Evolutionary conservation across 805 yeast species (phyloP).

Genomic region (Diddensiella transvaalensis): DNA sequence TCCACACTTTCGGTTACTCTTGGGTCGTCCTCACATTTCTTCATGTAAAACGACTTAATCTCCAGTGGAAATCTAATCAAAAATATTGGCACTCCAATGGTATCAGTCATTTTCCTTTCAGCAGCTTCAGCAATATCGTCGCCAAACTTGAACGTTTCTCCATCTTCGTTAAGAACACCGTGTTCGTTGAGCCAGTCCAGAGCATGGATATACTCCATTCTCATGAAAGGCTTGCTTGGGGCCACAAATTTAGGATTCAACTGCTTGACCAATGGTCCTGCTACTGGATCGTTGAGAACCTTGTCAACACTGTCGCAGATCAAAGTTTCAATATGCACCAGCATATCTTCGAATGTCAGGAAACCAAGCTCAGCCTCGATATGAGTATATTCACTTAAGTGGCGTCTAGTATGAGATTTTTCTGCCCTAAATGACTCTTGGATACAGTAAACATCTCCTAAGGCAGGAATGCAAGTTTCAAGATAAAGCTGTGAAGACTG

Average conservation of each 20-base stretch:
- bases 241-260: conserved; percentile 87
- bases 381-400: conserved; percentile 93
- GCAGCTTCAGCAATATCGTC: conserved; percentile 99
- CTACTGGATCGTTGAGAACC: conserved; percentile 83
- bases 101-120: conserved; percentile 97
- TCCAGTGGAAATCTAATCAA: conserved; percentile 94
- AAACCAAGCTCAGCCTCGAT: conserved; percentile 93
- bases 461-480: conserved; percentile 93
- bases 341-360: conserved; percentile 79
- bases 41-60: conserved; percentile 98
- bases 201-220: conserved; percentile 89
- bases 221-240: conserved; percentile 81
- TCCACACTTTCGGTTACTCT: conserved; percentile 98
- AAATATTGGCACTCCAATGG: conserved; percentile 87
- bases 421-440: conserved; percentile 99
- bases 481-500: conserved; percentile 96
- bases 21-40: conserved; percentile 81
- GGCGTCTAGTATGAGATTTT: conserved; percentile 98
- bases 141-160: conserved; percentile 88
- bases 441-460: conserved; percentile 95
- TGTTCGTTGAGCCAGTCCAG: conserved; percentile 95
- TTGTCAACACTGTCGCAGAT: conserved; percentile 66
- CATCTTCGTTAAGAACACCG: conserved; percentile 91
- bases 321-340: conserved; percentile 78
- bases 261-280: conserved; percentile 85